Evolutionary conservation across 2,329 filamentous ascomycete species (phyloP), one percentile per base, ranked within the genome.

Genomic region (Lasiodiplodia gonubiensis): DNA sequence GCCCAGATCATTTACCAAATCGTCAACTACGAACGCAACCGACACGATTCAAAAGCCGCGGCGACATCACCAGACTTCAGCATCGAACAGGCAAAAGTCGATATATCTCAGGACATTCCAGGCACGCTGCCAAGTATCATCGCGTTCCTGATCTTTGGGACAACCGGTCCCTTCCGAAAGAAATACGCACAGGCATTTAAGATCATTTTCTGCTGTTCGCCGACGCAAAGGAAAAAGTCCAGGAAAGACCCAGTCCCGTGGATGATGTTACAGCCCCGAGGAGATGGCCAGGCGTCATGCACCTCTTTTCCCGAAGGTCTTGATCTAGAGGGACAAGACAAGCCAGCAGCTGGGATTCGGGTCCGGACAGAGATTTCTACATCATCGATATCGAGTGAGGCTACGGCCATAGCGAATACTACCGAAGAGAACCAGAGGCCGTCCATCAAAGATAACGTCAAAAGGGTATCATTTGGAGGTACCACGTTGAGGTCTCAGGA

Each of bases 131-230:
- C 66, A 10, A 55, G 51, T 21, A 67, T 64, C 25, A 61, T 67
- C 10, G 48, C 59, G 21, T 61, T 63, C 25, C 25, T 63, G 23
- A 55, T 67, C 23, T 67, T 67, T 23, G 66, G 66, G n/a, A 64
- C 66, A 4, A 67, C 66, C 4, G 51, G 25, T 8, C 49, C 55
- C 4, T 67, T 64, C 25, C 49, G 66, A 39, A 16, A 46, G 2
- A 52, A 67, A 30, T 67, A 64, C 27, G 57, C 27, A 5, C 37
- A n/a, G 18, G 21, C 33, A 18, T 14, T 57, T 39, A 37, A 49
- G 25, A 25, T 16, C 12, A 37, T 49, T 8, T 64, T 23, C 23
- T 64, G 48, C 18, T 54, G 61, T 37, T 10, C 42, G 6, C 10
- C 18, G 18, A 18, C n/a, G 11, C 59, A 51, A 21, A 51, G 27